phyloP scores from a whole-genome alignment of 257 asterid species.

The Prunella vulgaris region DNA sequence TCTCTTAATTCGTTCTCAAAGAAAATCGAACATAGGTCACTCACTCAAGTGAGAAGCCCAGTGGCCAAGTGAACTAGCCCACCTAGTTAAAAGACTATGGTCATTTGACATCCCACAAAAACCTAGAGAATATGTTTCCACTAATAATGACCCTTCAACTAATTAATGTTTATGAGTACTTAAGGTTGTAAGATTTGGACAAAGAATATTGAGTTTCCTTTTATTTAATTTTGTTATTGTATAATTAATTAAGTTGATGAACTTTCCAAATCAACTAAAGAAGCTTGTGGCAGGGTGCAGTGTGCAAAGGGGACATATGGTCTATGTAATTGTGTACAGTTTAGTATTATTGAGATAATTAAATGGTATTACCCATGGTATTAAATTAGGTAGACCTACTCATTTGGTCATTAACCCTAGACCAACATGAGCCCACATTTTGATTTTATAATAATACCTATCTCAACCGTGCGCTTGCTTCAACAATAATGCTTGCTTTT shows the following conservation, averaged over 20 bases:
- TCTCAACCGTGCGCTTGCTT: slow-evolving; percentile 31
- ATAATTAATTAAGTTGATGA: slow-evolving; percentile 6
- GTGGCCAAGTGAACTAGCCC: no score
- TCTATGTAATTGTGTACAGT: slow-evolving; percentile 20
- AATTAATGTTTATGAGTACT: background rate
- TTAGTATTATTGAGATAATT: background rate
- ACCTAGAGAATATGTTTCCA: background rate
- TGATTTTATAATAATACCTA: background rate
- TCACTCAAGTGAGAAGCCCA: no score
- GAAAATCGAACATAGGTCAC: no score
- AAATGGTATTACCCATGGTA: slow-evolving; percentile 3
- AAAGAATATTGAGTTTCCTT: slow-evolving; percentile 6
- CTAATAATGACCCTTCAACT: slow-evolving; percentile 21
- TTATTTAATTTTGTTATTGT: no score
- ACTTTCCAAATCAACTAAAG: slow-evolving; percentile 21
- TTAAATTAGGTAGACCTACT: slow-evolving; percentile 40
- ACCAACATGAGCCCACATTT: slow-evolving; percentile 27
- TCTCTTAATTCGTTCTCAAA: no score
- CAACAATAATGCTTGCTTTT: slow-evolving; percentile 14
- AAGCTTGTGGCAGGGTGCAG: slow-evolving; percentile 26
- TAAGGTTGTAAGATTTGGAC: slow-evolving; percentile 17
- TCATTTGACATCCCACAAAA: background rate
- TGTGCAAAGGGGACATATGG: slow-evolving; percentile 36
- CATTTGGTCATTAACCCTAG: slow-evolving; percentile 25
- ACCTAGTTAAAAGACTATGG: no score